phyloP scores from a whole-genome alignment of 805 yeast species.

The Metschnikowia cubensis region DNA sequence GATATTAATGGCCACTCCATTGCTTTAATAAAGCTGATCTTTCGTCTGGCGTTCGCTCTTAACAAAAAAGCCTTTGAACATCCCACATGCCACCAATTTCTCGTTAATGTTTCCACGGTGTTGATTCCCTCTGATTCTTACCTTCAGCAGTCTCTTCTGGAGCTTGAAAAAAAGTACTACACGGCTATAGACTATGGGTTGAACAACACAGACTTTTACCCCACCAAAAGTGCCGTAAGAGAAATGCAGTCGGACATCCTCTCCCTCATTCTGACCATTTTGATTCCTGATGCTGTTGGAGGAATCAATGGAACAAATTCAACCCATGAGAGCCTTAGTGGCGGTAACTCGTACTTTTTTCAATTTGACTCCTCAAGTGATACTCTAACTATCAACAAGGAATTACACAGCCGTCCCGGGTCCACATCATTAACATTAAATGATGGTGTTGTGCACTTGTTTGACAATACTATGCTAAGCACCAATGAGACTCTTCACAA shows the following conservation, averaged over 20 bases:
- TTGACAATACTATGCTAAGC: conserved; percentile 14
- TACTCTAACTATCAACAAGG: conserved; percentile 20
- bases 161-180: conserved; percentile 27
- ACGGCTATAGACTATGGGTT: conserved; percentile 22
- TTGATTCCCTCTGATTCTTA: conserved; percentile 34
- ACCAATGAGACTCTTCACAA: neutral
- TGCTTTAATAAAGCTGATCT: conserved; percentile 25
- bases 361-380: conserved; percentile 9
- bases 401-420: conserved; percentile 14
- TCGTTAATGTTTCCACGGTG: conserved; percentile 25
- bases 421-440: conserved; percentile 20
- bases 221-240: conserved; percentile 29
- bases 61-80: neutral
- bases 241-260: conserved; percentile 31
- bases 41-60: conserved; percentile 25
- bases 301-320: conserved; percentile 30
- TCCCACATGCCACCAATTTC: conserved; percentile 26
- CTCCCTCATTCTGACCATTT: conserved; percentile 23
- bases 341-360: conserved; percentile 13
- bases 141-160: conserved; percentile 24
- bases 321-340: conserved; percentile 9
- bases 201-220: conserved; percentile 13
- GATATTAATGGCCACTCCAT: conserved; percentile 21
- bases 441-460: conserved; percentile 35
- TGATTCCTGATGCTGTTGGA: conserved; percentile 25